Base-by-base conservation (phyloP, 2,329 filamentous ascomycete genomes). In the Xylaria sp. region DNA sequence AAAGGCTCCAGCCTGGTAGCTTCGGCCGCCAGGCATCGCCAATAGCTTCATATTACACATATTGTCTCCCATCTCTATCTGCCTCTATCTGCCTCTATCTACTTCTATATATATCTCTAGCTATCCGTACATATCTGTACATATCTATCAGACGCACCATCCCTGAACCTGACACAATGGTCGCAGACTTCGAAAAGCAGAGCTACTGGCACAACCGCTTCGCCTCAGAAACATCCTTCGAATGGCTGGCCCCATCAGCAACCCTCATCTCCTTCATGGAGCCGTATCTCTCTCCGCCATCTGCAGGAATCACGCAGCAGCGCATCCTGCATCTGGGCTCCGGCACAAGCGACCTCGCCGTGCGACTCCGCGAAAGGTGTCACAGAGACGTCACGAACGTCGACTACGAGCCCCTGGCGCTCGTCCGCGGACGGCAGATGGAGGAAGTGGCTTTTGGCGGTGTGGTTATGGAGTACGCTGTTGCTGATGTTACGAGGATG, bases 151-250 rank as follows among this genome's bases (percentile, higher is more conserved):
- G 33, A 39, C n/a, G 39, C 36, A 33, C 31, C 33, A 8, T 23
- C 5, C 13, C 7, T 12, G 9, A 3, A 41, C 20, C 23, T 36
- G 41, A 12, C 46, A 28, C 46, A 56, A 76, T 76, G 75, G 64
- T 69, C 33, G 54, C 78, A 62, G 81, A 85, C 63, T 86, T 84
- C 66, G 84, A 86, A 43, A 82, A 85, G 49, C 82, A 84, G 72
- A 82, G 80, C 69, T 86, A 86, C 74, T 86, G 85, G 85, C 82
- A 79, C 63, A 68, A 80, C 6, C 82, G 85, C 31, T 86, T 86
- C 78, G 66, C 76, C 18, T 77, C 77, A 15, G 84, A 86, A 72
- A 78, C 76, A 6, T 74, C 79, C 10, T 86, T 86, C 66, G 85
- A 86, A 72, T 86, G 85, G 84, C 80, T 86, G 18, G 70, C 80